These are phyloP conservation scores for Penicillium paneum DNA, from an alignment of 2,329 filamentous ascomycete genomes.

Conservation along the genomic window DNA sequence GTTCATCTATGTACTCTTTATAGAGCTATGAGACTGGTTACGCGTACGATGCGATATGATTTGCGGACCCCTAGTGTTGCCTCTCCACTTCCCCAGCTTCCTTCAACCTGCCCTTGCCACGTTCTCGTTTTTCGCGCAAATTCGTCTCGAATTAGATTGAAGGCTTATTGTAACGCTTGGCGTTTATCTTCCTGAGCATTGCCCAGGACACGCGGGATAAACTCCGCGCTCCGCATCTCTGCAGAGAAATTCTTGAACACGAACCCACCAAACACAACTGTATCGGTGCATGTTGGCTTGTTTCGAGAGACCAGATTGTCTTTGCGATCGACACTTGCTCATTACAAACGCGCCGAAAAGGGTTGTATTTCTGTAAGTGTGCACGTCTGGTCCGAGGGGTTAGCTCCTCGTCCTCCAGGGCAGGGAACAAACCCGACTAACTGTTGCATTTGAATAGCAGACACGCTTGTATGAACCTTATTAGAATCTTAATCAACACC, in stretches of 20 bases:
- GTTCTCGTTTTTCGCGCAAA: background rate
- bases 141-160: background rate
- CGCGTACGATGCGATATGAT: conserved; percentile 4
- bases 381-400: background rate
- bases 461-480: background rate
- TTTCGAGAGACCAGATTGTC: background rate
- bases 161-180: background rate
- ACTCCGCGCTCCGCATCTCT: conserved; percentile 7
- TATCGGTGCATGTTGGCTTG: background rate
- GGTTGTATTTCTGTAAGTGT: background rate
- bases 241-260: conserved; percentile 2
- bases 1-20: background rate
- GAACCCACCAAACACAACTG: background rate
- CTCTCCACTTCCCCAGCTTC: conserved; percentile 8
- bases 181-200: background rate
- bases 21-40: background rate
- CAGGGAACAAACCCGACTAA: background rate
- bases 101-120: background rate
- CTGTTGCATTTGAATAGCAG: background rate
- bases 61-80: background rate
- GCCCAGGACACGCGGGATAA: conserved; percentile 1
- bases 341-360: background rate
- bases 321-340: background rate
- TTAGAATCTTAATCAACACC: background rate
- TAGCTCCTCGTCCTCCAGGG: background rate